phyloP scores from a whole-genome alignment of 2,329 filamentous ascomycete species.

The Xylogone sp. region DNA sequence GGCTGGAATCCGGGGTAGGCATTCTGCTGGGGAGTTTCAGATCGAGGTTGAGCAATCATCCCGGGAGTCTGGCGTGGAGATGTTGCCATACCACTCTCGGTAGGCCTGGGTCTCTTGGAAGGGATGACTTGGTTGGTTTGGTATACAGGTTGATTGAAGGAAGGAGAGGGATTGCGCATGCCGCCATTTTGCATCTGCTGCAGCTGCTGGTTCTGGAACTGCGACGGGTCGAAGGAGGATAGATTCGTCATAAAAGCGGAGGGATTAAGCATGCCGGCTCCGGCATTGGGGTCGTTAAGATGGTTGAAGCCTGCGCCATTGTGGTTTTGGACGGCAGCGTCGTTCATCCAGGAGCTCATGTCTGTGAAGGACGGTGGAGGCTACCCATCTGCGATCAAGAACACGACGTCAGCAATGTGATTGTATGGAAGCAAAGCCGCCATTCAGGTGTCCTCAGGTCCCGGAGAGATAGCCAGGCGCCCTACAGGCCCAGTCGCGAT shows the following conservation, averaged over 20 bases:
- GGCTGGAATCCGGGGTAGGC: slow-evolving; percentile 68
- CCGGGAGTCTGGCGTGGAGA: slow-evolving; percentile 74
- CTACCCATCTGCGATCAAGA: slow-evolving; percentile 28
- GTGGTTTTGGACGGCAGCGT: slow-evolving; percentile 62
- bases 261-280: slow-evolving; percentile 60
- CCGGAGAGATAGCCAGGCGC: slow-evolving; percentile 19
- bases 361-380: slow-evolving; percentile 41
- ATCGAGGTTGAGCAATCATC: slow-evolving; percentile 77
- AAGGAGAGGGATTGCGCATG: slow-evolving; percentile 78
- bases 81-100: slow-evolving; percentile 79
- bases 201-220: slow-evolving; percentile 45
- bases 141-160: slow-evolving; percentile 74
- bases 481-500: slow-evolving; percentile 22
- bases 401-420: slow-evolving; percentile 23
- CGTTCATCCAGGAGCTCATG: slow-evolving; percentile 73
- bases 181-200: slow-evolving; percentile 72
- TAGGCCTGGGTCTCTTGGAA: slow-evolving; percentile 78
- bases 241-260: slow-evolving; percentile 59
- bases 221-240: slow-evolving; percentile 54
- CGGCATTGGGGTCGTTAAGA: slow-evolving; percentile 57
- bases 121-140: slow-evolving; percentile 84
- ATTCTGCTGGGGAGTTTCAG: slow-evolving; percentile 84
- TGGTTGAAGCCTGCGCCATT: slow-evolving; percentile 67
- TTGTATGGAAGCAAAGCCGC: slow-evolving; percentile 13
- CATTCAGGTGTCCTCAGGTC: slow-evolving; percentile 16